A percentile compares a stretch with the other conserved stretches of the same genome.
Evolutionary conservation across 179 eudicot genomes (phyloP).

Genomic region (Silene vulgaris): DNA sequence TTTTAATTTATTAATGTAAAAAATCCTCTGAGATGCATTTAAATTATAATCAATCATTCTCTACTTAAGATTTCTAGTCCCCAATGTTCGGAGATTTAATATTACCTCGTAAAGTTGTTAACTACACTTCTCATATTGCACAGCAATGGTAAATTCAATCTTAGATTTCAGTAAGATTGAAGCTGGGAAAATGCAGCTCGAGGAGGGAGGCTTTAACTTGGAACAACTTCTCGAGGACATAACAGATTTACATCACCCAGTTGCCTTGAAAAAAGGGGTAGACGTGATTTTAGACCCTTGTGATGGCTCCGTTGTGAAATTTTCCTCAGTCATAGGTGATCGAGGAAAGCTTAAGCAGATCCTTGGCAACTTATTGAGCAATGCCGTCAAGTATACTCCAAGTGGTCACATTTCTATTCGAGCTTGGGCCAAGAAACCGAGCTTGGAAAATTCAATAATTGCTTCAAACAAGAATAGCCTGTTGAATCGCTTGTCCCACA

Average conservation of each 20-base stretch:
- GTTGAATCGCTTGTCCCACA: conserved; percentile 31
- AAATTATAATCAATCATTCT: background rate
- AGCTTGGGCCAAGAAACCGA: conserved; percentile 57
- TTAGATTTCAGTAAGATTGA: conserved; percentile 73
- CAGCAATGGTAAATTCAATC: conserved; percentile 65
- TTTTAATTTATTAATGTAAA: conserved; percentile 8
- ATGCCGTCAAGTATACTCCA: conserved; percentile 76
- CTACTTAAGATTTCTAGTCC: background rate
- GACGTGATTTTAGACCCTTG: conserved; percentile 71
- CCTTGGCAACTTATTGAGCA: conserved; percentile 63
- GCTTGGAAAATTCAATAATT: conserved; percentile 33
- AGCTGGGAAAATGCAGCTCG: conserved; percentile 77
- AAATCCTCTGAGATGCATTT: background rate
- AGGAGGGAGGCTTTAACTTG: conserved; percentile 51
- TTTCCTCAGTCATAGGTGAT: conserved; percentile 60
- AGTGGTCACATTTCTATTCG: conserved; percentile 63
- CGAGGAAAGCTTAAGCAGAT: conserved; percentile 65
- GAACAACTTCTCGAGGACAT: conserved; percentile 60
- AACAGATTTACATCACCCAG: conserved; percentile 58
- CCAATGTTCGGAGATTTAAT: background rate
- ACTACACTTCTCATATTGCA: background rate
- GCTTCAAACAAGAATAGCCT: conserved; percentile 31
- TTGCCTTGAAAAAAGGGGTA: conserved; percentile 62
- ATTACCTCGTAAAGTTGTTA: background rate
- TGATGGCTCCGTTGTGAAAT: conserved; percentile 48